These are phyloP conservation scores for Tubosaeta sp. DNA, from an alignment of 768 basidiomycete genomes.

Conservation along the genomic window DNA sequence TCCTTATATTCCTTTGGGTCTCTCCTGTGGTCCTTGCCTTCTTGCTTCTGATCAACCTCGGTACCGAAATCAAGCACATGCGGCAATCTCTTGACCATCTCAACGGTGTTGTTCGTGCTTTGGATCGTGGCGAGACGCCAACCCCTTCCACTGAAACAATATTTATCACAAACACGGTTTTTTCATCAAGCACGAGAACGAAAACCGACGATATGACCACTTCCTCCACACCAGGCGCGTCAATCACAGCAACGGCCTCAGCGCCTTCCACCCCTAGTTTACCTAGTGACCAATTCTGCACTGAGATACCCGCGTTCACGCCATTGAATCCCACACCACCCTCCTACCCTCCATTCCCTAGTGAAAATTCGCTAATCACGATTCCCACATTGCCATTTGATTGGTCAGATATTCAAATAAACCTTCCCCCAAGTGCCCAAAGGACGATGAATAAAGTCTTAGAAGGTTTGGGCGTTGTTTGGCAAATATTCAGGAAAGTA, in stretches of 20 bases:
- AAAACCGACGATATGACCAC: not conserved
- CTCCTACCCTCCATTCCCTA: slow-evolving; percentile 2
- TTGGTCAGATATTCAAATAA: slow-evolving; percentile 26
- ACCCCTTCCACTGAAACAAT: slow-evolving; percentile 22
- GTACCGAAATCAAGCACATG: slow-evolving; percentile 25
- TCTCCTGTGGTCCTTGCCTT: slow-evolving; percentile 14
- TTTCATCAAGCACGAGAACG: slow-evolving; percentile 4
- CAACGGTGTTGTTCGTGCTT: slow-evolving; percentile 2
- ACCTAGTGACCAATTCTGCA: slow-evolving; percentile 10
- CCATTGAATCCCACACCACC: slow-evolving; percentile 14
- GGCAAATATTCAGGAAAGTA: slow-evolving; percentile 28
- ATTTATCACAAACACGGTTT: slow-evolving; percentile 28
- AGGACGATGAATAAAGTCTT: slow-evolving; percentile 24
- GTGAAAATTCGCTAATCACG: slow-evolving; percentile 20
- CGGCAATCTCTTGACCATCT: slow-evolving; percentile 23
- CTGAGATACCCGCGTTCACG: slow-evolving; percentile 7
- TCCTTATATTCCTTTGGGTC: slow-evolving; percentile 14
- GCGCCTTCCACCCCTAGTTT: slow-evolving; percentile 5
- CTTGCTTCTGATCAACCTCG: slow-evolving; percentile 23
- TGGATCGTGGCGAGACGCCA: slow-evolving; percentile 5
- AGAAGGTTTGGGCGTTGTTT: slow-evolving; percentile 24
- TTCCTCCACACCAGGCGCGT: slow-evolving; percentile 2
- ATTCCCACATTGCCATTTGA: slow-evolving; percentile 22
- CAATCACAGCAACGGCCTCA: slow-evolving; percentile 5
- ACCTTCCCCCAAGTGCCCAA: slow-evolving; percentile 24